Base-by-base conservation (phyloP, 306 rosid species). In the Senna tora region DNA sequence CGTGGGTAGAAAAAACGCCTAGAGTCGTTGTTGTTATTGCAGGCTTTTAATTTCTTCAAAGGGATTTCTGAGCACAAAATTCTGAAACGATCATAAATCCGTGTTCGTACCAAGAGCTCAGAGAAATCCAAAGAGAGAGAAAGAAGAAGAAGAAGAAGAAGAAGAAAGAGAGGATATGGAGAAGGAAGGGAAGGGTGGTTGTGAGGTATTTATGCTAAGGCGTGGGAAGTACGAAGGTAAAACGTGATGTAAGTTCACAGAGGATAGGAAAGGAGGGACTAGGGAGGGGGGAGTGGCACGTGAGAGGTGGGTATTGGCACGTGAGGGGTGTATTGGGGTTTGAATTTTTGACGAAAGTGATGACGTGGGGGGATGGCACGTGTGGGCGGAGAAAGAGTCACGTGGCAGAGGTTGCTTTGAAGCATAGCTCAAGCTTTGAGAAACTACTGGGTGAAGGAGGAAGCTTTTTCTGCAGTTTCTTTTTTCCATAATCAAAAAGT, bases 121-220 rank as follows among this genome's bases (percentile, higher is more conserved):
- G 82, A 36, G 80, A 30, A 15, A 47, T 34, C 47, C 15, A 42
- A 3, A 42, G 22, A 33, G 39, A 25, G 80, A 59, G 71, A 33
- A 5, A 69, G 38, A 21, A 74, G 28, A 30, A 57, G 58, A 74
- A 58, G 25, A 71, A 57, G 77, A 65, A 41, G 21, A 2, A 56
- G 73, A 64, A 3, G 66, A 41, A 22, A 20, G 57, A 19, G 47
- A 13, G 54, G 28, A 43, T 65, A 21, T 32, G 45, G 15, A 63
- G 69, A 56, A 34, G 53, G 34, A 71, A n/a, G n/a, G 67, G 53
- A 78, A 60, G 57, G 79, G 80, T 82, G 0, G 88, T 81, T 88
- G 91, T 43, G 80, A 72, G 77, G 90, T 88, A 90, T 88, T 90
- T 90, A 93, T 81, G 87, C 81, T 63, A 3, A 0, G 51, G 57